Conservation (phyloP, 2,329 filamentous ascomycete genomes). For the Talaromyces sp. region DNA sequence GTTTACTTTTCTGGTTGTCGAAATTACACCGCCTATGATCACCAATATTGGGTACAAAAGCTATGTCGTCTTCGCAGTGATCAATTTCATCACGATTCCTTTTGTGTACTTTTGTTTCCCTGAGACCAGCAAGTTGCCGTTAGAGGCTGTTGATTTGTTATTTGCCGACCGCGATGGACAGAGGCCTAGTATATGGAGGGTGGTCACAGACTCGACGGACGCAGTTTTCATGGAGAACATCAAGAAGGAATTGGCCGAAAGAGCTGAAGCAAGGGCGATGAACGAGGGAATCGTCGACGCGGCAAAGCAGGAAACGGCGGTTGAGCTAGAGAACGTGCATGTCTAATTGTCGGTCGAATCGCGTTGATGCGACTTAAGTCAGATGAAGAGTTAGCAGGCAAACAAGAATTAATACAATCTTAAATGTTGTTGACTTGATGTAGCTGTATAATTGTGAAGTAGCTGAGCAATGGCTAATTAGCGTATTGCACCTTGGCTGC, state of each 20-base stretch:
- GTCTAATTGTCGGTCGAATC: not conserved
- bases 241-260: slow-evolving; percentile 13
- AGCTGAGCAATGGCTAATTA: not conserved
- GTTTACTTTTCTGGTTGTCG: slow-evolving; percentile 55
- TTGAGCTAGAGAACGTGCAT: not conserved
- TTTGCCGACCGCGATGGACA: slow-evolving; percentile 28
- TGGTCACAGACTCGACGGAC: slow-evolving; percentile 10
- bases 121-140: slow-evolving; percentile 44
- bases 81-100: slow-evolving; percentile 48
- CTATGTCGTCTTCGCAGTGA: slow-evolving; percentile 43
- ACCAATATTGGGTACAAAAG: slow-evolving; percentile 39
- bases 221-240: slow-evolving; percentile 4
- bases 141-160: slow-evolving; percentile 45
- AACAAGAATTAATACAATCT: not conserved
- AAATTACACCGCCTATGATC: slow-evolving; percentile 47
- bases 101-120: slow-evolving; percentile 55
- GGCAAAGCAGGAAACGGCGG: not conserved
- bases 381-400: not conserved
- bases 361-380: not conserved
- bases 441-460: not conserved
- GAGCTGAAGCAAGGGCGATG: not conserved
- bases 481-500: not conserved
- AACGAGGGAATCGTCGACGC: slow-evolving; percentile 5
- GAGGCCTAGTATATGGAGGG: slow-evolving; percentile 8
- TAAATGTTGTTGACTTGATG: not conserved